Percentiles rank a stretch among this genome's conserved stretches.
Conservation (phyloP, 306 rosid species). For the Acmispon strigosus region DNA sequence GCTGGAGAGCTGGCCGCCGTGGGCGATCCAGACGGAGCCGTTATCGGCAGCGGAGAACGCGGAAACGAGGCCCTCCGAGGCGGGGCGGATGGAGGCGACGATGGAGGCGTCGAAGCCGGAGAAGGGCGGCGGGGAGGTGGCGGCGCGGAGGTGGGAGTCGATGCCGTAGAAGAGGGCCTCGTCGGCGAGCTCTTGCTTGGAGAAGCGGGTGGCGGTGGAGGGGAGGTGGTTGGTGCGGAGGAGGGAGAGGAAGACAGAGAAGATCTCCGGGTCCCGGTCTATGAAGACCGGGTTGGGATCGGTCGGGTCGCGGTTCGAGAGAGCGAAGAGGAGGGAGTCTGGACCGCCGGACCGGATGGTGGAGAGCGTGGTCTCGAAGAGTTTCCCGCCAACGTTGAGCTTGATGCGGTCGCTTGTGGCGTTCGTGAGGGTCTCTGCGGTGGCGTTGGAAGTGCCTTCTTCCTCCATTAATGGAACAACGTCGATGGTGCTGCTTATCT, state of each 20-base stretch:
- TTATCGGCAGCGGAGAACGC: conserved; percentile 44
- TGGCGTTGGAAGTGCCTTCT: conserved; percentile 22
- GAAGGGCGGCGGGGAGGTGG: conserved; percentile 53
- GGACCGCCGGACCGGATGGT: conserved; percentile 69
- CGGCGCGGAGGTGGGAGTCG: conserved; percentile 54
- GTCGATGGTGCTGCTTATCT: neutral
- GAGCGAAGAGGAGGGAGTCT: conserved; percentile 64
- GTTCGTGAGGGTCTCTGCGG: neutral
- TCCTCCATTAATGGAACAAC: conserved; percentile 20
- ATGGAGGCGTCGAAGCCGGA: conserved; percentile 70
- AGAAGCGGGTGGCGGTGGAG: conserved; percentile 54
- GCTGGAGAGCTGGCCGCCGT: conserved; percentile 74
- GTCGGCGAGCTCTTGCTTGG: conserved; percentile 75
- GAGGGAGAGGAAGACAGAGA: conserved; percentile 72
- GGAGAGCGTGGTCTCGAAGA: conserved; percentile 68
- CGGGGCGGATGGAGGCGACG: conserved; percentile 45
- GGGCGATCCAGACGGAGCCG: conserved; percentile 86
- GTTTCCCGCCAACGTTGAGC: conserved; percentile 88
- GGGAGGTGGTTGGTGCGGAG: conserved; percentile 75
- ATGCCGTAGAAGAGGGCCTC: conserved; percentile 83
- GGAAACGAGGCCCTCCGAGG: conserved; percentile 71
- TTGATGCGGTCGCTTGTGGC: conserved; percentile 45
- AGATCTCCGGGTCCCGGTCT: conserved; percentile 87
- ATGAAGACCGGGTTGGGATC: conserved; percentile 64
- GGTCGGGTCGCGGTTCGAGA: conserved; percentile 45